Conservation (phyloP, 1,284 basidiomycete genomes). For the Moesziomyces sp. region DNA sequence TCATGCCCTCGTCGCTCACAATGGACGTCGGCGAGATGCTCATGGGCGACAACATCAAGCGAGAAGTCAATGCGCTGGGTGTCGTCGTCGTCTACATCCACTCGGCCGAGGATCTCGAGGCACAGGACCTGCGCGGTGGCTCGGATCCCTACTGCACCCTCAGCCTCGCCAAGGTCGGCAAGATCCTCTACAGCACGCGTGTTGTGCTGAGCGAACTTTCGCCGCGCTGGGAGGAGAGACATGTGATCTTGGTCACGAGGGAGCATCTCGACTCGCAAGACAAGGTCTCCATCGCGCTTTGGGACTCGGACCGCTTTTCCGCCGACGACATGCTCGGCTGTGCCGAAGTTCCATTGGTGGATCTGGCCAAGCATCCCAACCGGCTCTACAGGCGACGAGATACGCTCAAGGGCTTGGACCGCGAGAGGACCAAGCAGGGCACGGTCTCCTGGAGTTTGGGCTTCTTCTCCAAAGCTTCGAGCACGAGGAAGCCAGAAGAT, state of each 20-base stretch:
- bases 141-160: constrained; percentile 55
- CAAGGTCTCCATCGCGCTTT: constrained; percentile 60
- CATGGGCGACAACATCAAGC: constrained; percentile 56
- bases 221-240: constrained; percentile 54
- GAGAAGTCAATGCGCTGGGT: constrained; percentile 54
- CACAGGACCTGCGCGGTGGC: constrained; percentile 48
- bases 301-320: constrained; percentile 70
- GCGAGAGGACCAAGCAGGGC: constrained; percentile 55
- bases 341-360: constrained; percentile 68
- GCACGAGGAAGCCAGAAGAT: not conserved
- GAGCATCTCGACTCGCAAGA: constrained; percentile 48
- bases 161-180: constrained; percentile 38
- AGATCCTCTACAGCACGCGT: constrained; percentile 48
- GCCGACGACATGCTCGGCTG: constrained; percentile 70
- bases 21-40: constrained; percentile 54
- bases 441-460: constrained; percentile 40
- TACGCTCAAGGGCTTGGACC: constrained; percentile 26
- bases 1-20: constrained; percentile 50
- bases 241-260: constrained; percentile 42
- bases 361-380: constrained; percentile 64
- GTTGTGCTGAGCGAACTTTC: constrained; percentile 52
- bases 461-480: constrained; percentile 41
- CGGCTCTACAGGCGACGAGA: constrained; percentile 25
- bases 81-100: constrained; percentile 50
- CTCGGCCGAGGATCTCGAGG: constrained; percentile 47